Percentiles rank a stretch among this genome's conserved stretches.
Evolutionary conservation across 2,329 filamentous ascomycete genomes (phyloP).

Genomic region (Penicillium verrucosum): DNA sequence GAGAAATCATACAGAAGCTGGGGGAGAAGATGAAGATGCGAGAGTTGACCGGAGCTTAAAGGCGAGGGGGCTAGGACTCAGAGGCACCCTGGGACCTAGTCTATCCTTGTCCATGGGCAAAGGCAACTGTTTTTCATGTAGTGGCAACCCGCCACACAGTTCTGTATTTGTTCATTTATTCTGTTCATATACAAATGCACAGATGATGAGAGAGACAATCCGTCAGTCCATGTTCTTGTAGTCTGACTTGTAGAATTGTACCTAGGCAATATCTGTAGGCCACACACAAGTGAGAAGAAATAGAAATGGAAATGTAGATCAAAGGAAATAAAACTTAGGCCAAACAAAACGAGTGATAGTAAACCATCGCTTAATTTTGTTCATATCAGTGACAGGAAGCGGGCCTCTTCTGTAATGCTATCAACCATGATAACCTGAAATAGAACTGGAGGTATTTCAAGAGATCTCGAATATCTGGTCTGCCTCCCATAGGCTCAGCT

Average conservation of each 20-base stretch:
- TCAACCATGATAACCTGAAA: neutral
- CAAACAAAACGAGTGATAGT: neutral
- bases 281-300: no score
- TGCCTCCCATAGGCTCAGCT: neutral
- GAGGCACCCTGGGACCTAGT: neutral
- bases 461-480: neutral
- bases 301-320: neutral
- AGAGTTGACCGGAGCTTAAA: neutral
- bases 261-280: neutral
- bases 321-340: neutral
- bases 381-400: no score
- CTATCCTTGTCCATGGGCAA: neutral
- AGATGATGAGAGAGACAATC: neutral
- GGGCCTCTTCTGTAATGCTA: neutral
- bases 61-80: neutral
- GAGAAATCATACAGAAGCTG: neutral
- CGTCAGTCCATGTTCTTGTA: neutral
- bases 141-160: slow-evolving; percentile 2
- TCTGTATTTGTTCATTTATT: neutral
- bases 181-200: neutral
- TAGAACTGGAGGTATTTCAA: neutral
- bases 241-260: neutral
- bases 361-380: no score
- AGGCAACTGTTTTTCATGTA: neutral
- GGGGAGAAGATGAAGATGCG: neutral